Conservation (phyloP, 257 asterid genomes). For the Nicotiana sylvestris region DNA sequence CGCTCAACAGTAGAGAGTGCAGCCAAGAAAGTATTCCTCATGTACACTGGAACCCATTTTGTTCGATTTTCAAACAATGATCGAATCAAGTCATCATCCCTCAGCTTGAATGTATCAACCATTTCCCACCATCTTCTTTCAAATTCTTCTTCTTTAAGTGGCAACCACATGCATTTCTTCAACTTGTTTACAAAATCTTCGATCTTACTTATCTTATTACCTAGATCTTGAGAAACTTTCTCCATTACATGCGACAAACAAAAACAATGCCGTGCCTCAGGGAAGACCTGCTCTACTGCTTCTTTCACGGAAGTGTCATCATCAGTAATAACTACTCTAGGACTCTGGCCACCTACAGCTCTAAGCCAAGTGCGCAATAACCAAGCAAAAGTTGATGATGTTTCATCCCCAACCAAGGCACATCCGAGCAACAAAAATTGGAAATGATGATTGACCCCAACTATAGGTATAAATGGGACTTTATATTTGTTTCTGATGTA, state of each 20-base stretch:
- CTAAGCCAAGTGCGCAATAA: constrained; percentile 50
- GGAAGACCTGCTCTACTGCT: constrained; percentile 40
- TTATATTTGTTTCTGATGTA: constrained; percentile 32
- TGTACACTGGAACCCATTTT: constrained; percentile 6
- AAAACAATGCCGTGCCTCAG: constrained; percentile 36
- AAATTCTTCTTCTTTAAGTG: constrained; percentile 29
- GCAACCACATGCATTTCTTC: constrained; percentile 24
- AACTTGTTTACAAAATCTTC: constrained; percentile 25
- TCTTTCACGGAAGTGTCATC: constrained; percentile 20
- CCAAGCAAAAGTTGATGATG: constrained; percentile 31
- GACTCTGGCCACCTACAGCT: constrained; percentile 33
- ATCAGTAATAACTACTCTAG: constrained; percentile 37
- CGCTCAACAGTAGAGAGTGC: not conserved
- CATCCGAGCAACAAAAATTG: constrained; percentile 50
- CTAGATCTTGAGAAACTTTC: constrained; percentile 21
- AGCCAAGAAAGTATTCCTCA: not conserved
- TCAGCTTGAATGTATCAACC: not conserved
- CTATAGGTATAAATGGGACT: constrained; percentile 39
- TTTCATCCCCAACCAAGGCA: constrained; percentile 41
- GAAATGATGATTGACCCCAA: constrained; percentile 48
- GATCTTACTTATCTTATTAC: constrained; percentile 10
- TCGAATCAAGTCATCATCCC: not conserved
- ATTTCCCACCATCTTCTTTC: constrained; percentile 36
- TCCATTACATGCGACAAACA: constrained; percentile 35
- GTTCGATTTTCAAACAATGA: not conserved